Percentiles rank a stretch among this genome's conserved stretches.
Evolutionary conservation across 2,329 filamentous ascomycete species (phyloP).

Genomic region (Epichloe uncinata): DNA sequence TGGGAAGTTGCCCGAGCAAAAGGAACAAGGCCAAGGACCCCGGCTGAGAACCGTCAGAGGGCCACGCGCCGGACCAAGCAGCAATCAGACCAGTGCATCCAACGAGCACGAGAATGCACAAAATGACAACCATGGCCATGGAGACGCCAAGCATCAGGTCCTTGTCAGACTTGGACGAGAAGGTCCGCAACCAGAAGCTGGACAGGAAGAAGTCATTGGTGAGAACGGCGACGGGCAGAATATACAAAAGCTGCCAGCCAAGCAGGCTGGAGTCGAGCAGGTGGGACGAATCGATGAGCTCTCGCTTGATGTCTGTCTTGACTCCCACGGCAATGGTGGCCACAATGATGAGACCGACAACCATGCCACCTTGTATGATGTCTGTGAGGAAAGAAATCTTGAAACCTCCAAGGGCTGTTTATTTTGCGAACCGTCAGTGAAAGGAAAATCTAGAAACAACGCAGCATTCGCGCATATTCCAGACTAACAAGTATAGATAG

Average conservation of each 20-base stretch:
- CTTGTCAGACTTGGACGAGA: constrained; percentile 65
- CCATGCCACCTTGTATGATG: constrained; percentile 69
- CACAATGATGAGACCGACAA: constrained; percentile 60
- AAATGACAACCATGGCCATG: constrained; percentile 51
- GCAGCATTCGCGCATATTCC: too few relatives aligned
- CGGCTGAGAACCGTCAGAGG: constrained; percentile 43
- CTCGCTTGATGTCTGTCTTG: constrained; percentile 57
- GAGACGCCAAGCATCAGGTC: constrained; percentile 63
- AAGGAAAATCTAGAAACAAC: not conserved
- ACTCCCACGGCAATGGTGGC: constrained; percentile 67
- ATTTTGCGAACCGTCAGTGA: too few relatives aligned
- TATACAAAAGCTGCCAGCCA: constrained; percentile 78
- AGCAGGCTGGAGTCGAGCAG: constrained; percentile 56
- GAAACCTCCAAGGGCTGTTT: constrained; percentile 62
- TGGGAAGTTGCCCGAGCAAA: constrained; percentile 56
- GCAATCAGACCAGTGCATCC: constrained; percentile 62
- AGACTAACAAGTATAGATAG: constrained; percentile 61
- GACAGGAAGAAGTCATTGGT: constrained; percentile 84
- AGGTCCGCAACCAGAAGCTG: constrained; percentile 73
- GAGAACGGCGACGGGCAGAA: constrained; percentile 65
- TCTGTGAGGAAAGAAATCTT: constrained; percentile 75
- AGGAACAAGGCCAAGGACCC: constrained; percentile 63
- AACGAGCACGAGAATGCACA: constrained; percentile 59
- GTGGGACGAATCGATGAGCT: constrained; percentile 53
- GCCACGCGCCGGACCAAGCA: constrained; percentile 62